Percentiles rank a stretch among this genome's conserved stretches.
Conservation (phyloP, 192 early-diverging fungal genomes). For the Backusella parvicylindrica region DNA sequence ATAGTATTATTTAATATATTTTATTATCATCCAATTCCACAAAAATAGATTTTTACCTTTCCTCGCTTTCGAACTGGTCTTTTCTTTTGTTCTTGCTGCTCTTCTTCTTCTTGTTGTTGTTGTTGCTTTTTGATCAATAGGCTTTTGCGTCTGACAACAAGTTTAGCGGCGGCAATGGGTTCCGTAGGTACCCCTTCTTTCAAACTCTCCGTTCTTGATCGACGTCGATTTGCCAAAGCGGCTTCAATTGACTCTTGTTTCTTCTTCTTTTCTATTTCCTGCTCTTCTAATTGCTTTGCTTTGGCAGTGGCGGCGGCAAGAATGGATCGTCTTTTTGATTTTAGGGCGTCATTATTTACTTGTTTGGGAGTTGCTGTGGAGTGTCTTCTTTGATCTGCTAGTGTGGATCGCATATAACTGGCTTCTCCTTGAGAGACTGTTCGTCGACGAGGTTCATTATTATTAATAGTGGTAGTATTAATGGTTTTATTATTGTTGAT, state of each 20-base stretch:
- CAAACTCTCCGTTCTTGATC: slow-evolving; percentile 9
- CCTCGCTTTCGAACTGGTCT: slow-evolving; percentile 19
- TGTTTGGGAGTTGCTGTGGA: slow-evolving; percentile 3
- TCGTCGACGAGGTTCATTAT: slow-evolving; percentile 3
- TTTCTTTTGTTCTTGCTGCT: background rate
- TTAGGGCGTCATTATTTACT: background rate
- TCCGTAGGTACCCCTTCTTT: background rate
- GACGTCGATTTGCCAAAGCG: background rate
- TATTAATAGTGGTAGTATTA: background rate
- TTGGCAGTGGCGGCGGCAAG: background rate
- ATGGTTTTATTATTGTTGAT: background rate
- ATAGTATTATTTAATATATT: background rate
- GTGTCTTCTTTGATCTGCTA: background rate
- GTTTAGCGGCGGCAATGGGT: background rate
- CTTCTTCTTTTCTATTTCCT: background rate
- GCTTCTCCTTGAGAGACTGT: slow-evolving; percentile 7
- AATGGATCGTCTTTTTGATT: background rate
- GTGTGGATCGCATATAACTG: slow-evolving; percentile 7
- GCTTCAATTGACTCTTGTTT: background rate
- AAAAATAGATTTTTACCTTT: slow-evolving; percentile 6
- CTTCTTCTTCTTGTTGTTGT: background rate
- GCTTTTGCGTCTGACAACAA: background rate
- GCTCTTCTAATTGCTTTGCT: background rate
- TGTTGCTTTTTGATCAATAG: background rate
- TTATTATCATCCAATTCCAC: too few species aligned